These are phyloP conservation scores for Candida verbasci DNA, from an alignment of 805 yeast species.

Conservation along the genomic window DNA sequence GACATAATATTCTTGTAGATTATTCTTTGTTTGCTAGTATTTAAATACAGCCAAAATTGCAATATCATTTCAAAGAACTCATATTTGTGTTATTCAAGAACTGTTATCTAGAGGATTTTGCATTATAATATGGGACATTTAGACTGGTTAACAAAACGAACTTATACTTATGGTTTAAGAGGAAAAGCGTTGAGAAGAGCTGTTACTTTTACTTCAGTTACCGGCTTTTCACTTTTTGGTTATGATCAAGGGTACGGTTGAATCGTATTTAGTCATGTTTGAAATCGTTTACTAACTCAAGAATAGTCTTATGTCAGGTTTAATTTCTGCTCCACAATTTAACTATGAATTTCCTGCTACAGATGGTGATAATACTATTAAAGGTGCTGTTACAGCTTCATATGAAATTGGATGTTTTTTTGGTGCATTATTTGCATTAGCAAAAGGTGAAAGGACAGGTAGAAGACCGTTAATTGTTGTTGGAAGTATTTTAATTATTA, in stretches of 20 bases:
- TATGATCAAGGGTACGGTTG: slow-evolving; percentile 43
- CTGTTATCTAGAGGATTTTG: too few relatives aligned
- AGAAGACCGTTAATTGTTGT: slow-evolving; percentile 37
- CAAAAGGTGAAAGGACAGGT: slow-evolving; percentile 37
- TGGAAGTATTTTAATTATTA: slow-evolving; percentile 35
- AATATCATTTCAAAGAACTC: too few relatives aligned
- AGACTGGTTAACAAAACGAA: slow-evolving; percentile 21
- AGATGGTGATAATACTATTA: slow-evolving; percentile 33
- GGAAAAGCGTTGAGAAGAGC: slow-evolving; percentile 45
- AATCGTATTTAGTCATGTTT: slow-evolving; percentile 8
- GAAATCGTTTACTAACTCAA: not conserved
- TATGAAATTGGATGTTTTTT: slow-evolving; percentile 62
- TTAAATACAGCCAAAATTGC: too few relatives aligned
- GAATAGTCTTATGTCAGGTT: slow-evolving; percentile 37
- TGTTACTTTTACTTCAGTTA: slow-evolving; percentile 22
- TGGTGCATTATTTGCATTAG: slow-evolving; percentile 39
- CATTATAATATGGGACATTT: too few relatives aligned
- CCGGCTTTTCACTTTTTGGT: slow-evolving; percentile 30
- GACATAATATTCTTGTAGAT: too few relatives aligned
- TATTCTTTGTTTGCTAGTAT: too few relatives aligned
- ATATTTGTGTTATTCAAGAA: too few relatives aligned
- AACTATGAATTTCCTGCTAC: slow-evolving; percentile 38
- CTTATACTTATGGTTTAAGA: slow-evolving; percentile 51
- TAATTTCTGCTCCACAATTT: slow-evolving; percentile 36
- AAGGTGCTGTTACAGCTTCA: slow-evolving; percentile 68